Percentiles rank a stretch among this genome's conserved stretches.
These are phyloP conservation scores for Acanthamoeba sp. DNA, from an alignment of 208 protist genomes.

Conservation along the genomic window DNA sequence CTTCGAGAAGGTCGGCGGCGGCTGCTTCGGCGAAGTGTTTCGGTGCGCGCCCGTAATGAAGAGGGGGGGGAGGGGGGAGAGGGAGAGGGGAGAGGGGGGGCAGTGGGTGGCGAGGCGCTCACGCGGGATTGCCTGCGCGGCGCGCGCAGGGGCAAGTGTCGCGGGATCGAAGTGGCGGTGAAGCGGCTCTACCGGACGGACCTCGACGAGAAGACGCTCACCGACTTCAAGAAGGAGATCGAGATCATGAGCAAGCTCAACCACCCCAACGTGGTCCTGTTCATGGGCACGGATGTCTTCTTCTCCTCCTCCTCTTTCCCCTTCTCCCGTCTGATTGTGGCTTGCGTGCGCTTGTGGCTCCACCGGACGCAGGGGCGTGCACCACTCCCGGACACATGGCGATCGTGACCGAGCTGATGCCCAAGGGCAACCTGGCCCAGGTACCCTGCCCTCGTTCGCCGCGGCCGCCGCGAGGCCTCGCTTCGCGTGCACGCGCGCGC, in stretches of 20 bases:
- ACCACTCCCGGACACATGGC: conserved; percentile 83
- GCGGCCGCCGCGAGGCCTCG: no score
- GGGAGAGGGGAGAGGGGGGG: background rate
- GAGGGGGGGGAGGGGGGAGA: background rate
- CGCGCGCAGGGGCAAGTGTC: conserved; percentile 32
- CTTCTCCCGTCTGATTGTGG: background rate
- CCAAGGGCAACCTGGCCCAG: conserved; percentile 78
- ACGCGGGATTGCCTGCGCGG: background rate
- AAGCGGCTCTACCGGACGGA: conserved; percentile 62
- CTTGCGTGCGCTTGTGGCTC: background rate
- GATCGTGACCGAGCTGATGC: conserved; percentile 88
- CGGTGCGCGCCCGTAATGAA: background rate
- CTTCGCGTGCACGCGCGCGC: no score
- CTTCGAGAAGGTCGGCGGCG: conserved; percentile 57
- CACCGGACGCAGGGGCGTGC: conserved; percentile 74
- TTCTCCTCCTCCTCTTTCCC: background rate
- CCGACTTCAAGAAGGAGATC: conserved; percentile 67
- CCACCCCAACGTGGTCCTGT: conserved; percentile 88
- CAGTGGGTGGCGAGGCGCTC: no score
- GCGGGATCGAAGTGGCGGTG: conserved; percentile 52
- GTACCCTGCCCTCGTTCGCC: background rate
- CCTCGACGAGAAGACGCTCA: conserved; percentile 69
- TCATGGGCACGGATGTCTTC: conserved; percentile 86
- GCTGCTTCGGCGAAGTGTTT: conserved; percentile 65
- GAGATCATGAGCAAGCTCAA: conserved; percentile 70